Evolutionary conservation across 2,329 filamentous ascomycete species (phyloP), one percentile per base, ranked within the genome.

Genomic region (Aspergillus sp.): DNA sequence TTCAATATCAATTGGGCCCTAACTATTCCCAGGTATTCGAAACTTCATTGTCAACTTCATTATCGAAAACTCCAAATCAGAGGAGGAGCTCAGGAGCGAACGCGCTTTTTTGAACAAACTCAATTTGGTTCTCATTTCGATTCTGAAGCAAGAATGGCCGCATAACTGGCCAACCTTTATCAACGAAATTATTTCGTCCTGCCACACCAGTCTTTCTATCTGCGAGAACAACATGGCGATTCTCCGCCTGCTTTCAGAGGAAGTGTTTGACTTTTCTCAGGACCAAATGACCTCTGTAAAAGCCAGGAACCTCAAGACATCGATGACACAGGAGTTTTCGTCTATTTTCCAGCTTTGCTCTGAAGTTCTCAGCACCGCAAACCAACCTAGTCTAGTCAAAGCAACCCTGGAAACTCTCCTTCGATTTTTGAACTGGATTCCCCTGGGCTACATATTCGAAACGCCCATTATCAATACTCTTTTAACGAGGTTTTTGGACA

Each of bases 141-240:
- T 98, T 51, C 76, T 98, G 63, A 98, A 98, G 78, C 93, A 98
- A 72, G 93, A 98, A 71, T 98, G 93, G 93, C 93, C 93, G 45
- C 91, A 97, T 72, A 95, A 98, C 76, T 98, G 94, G 93, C 93
- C 94, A 8, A 95, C 90, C 13, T 98, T 98, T 71, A 97, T 98
- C 79, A 97, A 97, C 76, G 93, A 98, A 75, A 98, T 98, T 69
- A 90, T 98, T 59, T 86, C 89, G 19, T 91, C 93, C 44, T 97
- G 90, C 71, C 90, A 95, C 66, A 91, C 88, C 56, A 96, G 87
- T 69, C 76, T 98, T 42, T 93, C 91, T 32, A 94, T 98, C 59
- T 98, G 94, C 79, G 93, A 98, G 74, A 98, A 98, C 76, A 98
- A 98, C 77, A 98, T 98, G 93, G 90, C 88, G 52, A 97, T 98